Base-by-base conservation (phyloP, 106 monocot genomes). In the Acorus calamus region DNA sequence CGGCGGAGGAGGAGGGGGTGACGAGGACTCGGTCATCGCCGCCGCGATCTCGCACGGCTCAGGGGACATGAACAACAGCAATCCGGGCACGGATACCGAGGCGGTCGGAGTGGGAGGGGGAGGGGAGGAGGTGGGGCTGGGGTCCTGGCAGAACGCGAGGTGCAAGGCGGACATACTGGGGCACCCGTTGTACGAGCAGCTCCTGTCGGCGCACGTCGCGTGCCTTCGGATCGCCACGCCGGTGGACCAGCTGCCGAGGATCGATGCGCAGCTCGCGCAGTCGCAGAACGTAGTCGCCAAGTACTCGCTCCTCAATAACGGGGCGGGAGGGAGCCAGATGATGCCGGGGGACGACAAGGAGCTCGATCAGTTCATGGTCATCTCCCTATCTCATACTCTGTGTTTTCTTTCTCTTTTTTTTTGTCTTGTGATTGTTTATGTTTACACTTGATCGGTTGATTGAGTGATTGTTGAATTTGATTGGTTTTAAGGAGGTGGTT, bases 321-420 rank as follows among this genome's bases (percentile, higher is more conserved):
- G 66, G 10, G 66, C 4, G 44, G 52, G 28, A 28, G 28, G 55
- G 9, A 49, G 57, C 7, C 67, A 73, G 63, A 50, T 77, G 50
- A 13, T 60, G 13, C 60, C n/a, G 8, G 69, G 64, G 6, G 85
- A 85, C 4, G 67, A 79, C 56, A 86, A 93, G 78, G 93, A 88
- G 71, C 88, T 93, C 68, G 93, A 93, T 61, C 88, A 81, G 49
- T 93, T 93, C 83, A 88, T 93, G 88, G 93, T 93, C 6, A 73
- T 58, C 51, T 45, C n/a, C 12, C 4, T 14, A 10, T 8, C 46
- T 51, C 11, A 28, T 0, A 28, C 14, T 53, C 14, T 44, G 50
- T 63, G 13, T 4, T 28, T 28, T 28, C 28, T 28, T 28, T 10
- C n/a, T n/a, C 13, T 49, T 13, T 11, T 52, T n/a, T 63, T 57